Percentiles rank a stretch among this genome's conserved stretches.
Evolutionary conservation across 768 basidiomycete species (phyloP).

Genomic region (Chalciporus sphaerocephalus): DNA sequence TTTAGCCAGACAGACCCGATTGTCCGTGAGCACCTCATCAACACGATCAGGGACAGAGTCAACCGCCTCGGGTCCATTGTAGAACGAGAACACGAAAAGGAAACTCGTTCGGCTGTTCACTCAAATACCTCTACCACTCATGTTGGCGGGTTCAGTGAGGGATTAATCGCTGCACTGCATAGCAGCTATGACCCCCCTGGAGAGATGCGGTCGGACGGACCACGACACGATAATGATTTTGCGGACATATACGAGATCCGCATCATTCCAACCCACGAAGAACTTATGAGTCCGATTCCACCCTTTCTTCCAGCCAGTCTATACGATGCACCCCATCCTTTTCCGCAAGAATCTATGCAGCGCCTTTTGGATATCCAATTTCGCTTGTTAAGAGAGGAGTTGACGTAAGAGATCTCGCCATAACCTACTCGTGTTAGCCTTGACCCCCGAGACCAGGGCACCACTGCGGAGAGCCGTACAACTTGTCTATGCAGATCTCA

Average conservation of each 20-base stretch:
- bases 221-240: conserved; percentile 68
- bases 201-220: conserved; percentile 41
- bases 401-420: conserved; percentile 43
- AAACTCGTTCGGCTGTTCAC: conserved; percentile 21
- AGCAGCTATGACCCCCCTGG: conserved; percentile 56
- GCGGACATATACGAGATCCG: conserved; percentile 52
- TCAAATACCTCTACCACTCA: neutral
- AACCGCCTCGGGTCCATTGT: conserved; percentile 40
- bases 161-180: conserved; percentile 37
- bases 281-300: conserved; percentile 45
- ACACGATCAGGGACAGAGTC: conserved; percentile 30
- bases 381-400: conserved; percentile 68
- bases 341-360: conserved; percentile 55
- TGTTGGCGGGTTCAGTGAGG: conserved; percentile 24
- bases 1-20: conserved; percentile 28
- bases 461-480: conserved; percentile 50
- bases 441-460: conserved; percentile 35
- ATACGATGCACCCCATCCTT: conserved; percentile 58
- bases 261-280: conserved; percentile 67
- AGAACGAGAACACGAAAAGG: conserved; percentile 44
- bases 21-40: conserved; percentile 37
- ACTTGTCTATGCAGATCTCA: conserved; percentile 45
- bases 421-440: neutral
- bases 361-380: conserved; percentile 70
- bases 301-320: conserved; percentile 64